These are phyloP conservation scores for Candida sphagnicola DNA, from an alignment of 805 yeast species.

Conservation along the genomic window DNA sequence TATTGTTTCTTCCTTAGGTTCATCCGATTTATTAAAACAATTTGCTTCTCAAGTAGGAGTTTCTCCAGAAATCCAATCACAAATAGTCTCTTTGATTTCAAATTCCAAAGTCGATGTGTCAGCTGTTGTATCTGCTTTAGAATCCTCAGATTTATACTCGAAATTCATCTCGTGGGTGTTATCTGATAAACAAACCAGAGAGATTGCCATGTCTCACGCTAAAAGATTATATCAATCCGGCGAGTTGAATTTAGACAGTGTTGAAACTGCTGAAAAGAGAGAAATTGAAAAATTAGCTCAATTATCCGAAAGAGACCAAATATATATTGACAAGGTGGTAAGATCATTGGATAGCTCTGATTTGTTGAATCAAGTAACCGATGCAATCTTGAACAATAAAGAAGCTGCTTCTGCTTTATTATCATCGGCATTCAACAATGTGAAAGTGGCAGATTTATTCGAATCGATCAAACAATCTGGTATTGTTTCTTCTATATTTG, in stretches of 20 bases:
- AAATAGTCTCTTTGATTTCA: background rate
- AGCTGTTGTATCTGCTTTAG: slow-evolving; percentile 9
- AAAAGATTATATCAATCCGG: slow-evolving; percentile 13
- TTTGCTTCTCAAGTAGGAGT: slow-evolving; percentile 5
- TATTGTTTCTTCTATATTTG: slow-evolving; percentile 7
- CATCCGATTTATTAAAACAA: slow-evolving; percentile 4
- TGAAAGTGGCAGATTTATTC: slow-evolving; percentile 18
- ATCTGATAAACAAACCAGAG: slow-evolving; percentile 12
- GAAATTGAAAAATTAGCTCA: slow-evolving; percentile 4
- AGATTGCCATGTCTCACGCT: slow-evolving; percentile 14
- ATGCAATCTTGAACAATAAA: slow-evolving; percentile 19
- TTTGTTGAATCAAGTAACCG: slow-evolving; percentile 17
- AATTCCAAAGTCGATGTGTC: slow-evolving; percentile 11
- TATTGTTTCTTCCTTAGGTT: slow-evolving; percentile 1
- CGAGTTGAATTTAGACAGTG: slow-evolving; percentile 5
- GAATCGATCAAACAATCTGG: slow-evolving; percentile 24
- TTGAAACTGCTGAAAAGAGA: slow-evolving; percentile 1
- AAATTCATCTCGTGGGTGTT: slow-evolving; percentile 15
- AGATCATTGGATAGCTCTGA: slow-evolving; percentile 19
- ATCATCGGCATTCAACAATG: slow-evolving; percentile 16
- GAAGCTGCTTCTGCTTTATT: slow-evolving; percentile 18
- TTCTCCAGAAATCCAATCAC: slow-evolving; percentile 1
- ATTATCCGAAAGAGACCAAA: slow-evolving; percentile 12
- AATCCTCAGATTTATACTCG: slow-evolving; percentile 10
- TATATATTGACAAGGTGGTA: slow-evolving; percentile 15